A percentile compares a stretch with the other conserved stretches of the same genome.
phyloP scores from a whole-genome alignment of 495 filamentous ascomycete species.

The Aspergillus bertholletiae region DNA sequence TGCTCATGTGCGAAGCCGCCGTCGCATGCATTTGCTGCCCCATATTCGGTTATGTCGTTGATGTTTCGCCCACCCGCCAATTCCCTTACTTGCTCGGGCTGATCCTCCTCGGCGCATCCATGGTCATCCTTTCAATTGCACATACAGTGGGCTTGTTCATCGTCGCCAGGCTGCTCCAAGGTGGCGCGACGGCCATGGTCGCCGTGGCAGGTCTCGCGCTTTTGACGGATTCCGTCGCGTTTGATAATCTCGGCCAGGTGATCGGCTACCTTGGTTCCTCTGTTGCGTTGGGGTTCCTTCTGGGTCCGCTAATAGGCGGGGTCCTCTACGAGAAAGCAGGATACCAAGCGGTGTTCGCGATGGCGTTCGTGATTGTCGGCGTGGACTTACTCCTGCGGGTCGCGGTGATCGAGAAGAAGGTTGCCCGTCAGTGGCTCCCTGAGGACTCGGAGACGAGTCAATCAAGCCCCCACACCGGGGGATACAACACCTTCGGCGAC shows the following conservation, averaged over 20 bases:
- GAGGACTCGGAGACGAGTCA: neutral
- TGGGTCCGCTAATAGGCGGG: slow-evolving; percentile 58
- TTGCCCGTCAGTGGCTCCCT: slow-evolving; percentile 18
- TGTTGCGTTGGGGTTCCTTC: slow-evolving; percentile 29
- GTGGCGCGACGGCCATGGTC: slow-evolving; percentile 58
- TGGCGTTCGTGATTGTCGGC: slow-evolving; percentile 53
- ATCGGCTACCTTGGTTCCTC: slow-evolving; percentile 41
- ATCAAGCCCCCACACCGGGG: neutral
- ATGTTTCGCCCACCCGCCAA: slow-evolving; percentile 40
- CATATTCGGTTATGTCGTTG: slow-evolving; percentile 55
- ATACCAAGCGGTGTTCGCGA: slow-evolving; percentile 56
- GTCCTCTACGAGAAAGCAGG: slow-evolving; percentile 57
- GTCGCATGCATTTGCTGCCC: slow-evolving; percentile 55
- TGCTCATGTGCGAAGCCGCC: slow-evolving; percentile 59
- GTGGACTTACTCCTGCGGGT: slow-evolving; percentile 63
- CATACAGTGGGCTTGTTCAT: slow-evolving; percentile 48
- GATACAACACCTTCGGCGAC: neutral
- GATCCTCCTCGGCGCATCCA: slow-evolving; percentile 51
- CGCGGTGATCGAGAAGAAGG: slow-evolving; percentile 61
- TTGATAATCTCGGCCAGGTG: slow-evolving; percentile 53
- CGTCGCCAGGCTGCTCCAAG: slow-evolving; percentile 58
- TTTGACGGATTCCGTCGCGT: slow-evolving; percentile 56
- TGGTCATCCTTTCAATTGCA: slow-evolving; percentile 53
- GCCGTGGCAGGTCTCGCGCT: slow-evolving; percentile 62
- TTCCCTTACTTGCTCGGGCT: slow-evolving; percentile 58